phyloP scores from a whole-genome alignment of 139 green algal species.

The Micractinium conductrix region DNA sequence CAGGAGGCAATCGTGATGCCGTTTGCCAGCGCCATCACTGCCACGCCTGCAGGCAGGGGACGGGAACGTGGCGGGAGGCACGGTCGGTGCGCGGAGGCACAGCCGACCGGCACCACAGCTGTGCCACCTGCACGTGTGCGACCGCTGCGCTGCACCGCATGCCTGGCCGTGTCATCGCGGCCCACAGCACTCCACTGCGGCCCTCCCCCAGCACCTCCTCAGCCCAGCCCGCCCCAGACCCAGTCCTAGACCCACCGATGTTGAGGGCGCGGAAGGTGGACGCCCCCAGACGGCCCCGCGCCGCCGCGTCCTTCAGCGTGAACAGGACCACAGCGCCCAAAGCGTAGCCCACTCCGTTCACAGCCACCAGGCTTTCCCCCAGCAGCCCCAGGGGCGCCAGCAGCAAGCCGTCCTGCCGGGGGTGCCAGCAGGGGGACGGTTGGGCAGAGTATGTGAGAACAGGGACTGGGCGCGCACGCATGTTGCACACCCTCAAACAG shows the following conservation, averaged over 20 bases:
- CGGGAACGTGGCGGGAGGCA: too few species aligned
- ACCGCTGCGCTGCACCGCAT: too few species aligned
- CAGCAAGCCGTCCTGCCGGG: slow-evolving; percentile 30
- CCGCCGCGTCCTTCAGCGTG: slow-evolving; percentile 58
- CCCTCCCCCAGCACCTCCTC: neutral
- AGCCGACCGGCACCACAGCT: too few species aligned
- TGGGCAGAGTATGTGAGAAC: neutral
- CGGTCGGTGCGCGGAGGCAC: too few species aligned
- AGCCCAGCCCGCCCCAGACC: neutral
- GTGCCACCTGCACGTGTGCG: too few species aligned
- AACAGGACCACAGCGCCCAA: slow-evolving; percentile 41
- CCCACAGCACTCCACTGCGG: too few species aligned
- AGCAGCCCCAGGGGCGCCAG: slow-evolving; percentile 33
- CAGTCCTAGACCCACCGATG: slow-evolving; percentile 45
- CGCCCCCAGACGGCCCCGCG: slow-evolving; percentile 56
- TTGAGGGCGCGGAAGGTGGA: slow-evolving; percentile 69
- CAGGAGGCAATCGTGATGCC: neutral
- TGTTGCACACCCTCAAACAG: too few species aligned
- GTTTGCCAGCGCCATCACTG: neutral
- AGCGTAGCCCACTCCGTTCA: slow-evolving; percentile 46
- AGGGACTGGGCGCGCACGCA: too few species aligned
- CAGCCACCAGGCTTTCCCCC: neutral
- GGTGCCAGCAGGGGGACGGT: neutral
- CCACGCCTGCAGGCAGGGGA: neutral
- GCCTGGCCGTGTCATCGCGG: too few species aligned